These are phyloP conservation scores for Candida endomychidarum DNA, from an alignment of 805 yeast species.

Conservation along the genomic window DNA sequence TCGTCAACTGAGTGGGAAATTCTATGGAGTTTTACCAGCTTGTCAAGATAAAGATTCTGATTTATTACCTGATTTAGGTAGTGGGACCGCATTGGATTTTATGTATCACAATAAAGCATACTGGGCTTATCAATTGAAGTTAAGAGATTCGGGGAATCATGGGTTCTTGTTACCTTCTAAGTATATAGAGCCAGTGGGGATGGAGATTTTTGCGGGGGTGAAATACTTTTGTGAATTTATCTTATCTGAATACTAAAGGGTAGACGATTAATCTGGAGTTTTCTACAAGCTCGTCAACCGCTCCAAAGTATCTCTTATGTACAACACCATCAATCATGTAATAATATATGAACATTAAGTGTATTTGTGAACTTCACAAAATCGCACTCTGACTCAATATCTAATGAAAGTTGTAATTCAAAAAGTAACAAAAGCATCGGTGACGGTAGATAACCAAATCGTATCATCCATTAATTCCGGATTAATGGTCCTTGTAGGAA, in stretches of 20 bases:
- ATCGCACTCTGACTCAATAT: no score
- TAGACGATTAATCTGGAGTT: no score
- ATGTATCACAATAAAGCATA: conserved; percentile 80
- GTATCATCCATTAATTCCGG: conserved; percentile 77
- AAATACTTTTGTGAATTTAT: conserved; percentile 55
- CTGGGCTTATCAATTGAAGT: conserved; percentile 82
- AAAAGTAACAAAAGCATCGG: conserved; percentile 85
- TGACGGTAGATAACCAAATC: conserved; percentile 69
- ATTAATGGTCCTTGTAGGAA: conserved; percentile 78
- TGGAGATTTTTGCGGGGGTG: conserved; percentile 67
- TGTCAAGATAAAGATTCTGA: conserved; percentile 79
- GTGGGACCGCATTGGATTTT: conserved; percentile 78
- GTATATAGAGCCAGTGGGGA: conserved; percentile 73
- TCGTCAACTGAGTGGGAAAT: conserved; percentile 59
- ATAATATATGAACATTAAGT: no score
- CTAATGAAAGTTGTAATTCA: conserved; percentile 93
- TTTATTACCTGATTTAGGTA: conserved; percentile 68
- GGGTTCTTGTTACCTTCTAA: conserved; percentile 77
- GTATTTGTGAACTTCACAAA: no score
- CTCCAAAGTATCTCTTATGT: no score
- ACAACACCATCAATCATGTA: no score
- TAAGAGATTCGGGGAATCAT: conserved; percentile 79
- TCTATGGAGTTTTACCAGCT: conserved; percentile 71
- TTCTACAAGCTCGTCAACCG: no score
- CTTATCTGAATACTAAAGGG: conserved; percentile 27